Base-by-base conservation (phyloP, 305 asterid genomes). In the Fraxinus ornus region DNA sequence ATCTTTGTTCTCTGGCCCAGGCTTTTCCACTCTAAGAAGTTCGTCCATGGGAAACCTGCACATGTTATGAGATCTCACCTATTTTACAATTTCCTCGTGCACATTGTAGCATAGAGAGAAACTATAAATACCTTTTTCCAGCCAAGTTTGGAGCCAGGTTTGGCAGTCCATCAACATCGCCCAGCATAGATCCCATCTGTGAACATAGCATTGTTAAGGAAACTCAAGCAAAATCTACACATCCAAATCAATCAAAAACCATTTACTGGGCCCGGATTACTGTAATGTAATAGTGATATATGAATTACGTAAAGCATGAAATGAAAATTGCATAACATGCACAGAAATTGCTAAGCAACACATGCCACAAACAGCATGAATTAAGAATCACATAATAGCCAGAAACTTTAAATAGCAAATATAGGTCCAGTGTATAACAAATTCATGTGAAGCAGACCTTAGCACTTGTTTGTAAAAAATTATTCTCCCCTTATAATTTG, bases 1-100 rank as follows among this genome's bases (percentile, higher is more conserved):
- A 79, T 94, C 98, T 79, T 89, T 81, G 85, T 91, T 90, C 60
- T 93, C 92, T 15, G 88, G 86, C 26, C 78, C 92, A 5, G 94
- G 83, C 86, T 89, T 85, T 77, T 81, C 87, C 68, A 80, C 76
- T 77, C 81, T 81, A 30, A 86, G 77, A 80, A 94, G 94, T 76
- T 89, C 90, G 4, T 87, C 90, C 86, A 91, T 41, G 5, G 95
- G 94, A 79, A 93, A 94, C 89, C 98, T 94, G 86, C 30, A 81
- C 21, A 75, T 26, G 47, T 19, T 8, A 36, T 78, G 76, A 22
- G 37, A 39, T 72, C 80, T 57, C 21, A 30, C 80, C 83, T 37
- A 8, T 15, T 15, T 30, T 71, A 68, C 19, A 13, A 19, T 49
- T 30, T 68, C 36, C 3, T 30, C 13, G 39, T 79, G 28, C 35